Percentiles rank a stretch among this genome's conserved stretches.
Evolutionary conservation across 257 asterid genomes (phyloP).

Genomic region (Verbena officinalis): DNA sequence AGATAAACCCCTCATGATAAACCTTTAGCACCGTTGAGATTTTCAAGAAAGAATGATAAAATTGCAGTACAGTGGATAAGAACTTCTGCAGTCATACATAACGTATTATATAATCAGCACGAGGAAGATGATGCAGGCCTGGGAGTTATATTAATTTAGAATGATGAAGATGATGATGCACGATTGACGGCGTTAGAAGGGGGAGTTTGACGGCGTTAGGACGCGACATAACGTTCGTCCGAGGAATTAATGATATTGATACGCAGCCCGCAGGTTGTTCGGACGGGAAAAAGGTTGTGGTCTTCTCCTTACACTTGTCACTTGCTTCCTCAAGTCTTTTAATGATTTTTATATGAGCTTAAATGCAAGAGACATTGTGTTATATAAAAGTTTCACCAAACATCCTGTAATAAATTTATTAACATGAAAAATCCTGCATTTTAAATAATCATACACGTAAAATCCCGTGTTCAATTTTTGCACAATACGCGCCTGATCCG

Average conservation of each 20-base stretch:
- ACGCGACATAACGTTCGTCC: not conserved
- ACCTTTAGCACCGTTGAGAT: not conserved
- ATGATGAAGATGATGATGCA: not conserved
- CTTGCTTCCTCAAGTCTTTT: not conserved
- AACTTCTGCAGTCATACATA: too few relatives aligned
- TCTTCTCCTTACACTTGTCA: not conserved
- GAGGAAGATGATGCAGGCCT: not conserved
- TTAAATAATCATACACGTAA: too few relatives aligned
- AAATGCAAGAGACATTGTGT: too few relatives aligned
- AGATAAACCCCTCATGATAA: constrained; percentile 30
- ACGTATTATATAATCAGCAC: too few relatives aligned
- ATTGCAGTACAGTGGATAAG: not conserved
- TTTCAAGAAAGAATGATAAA: not conserved
- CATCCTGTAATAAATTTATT: too few relatives aligned
- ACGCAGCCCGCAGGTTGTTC: constrained; percentile 11
- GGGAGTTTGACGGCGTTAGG: constrained; percentile 15
- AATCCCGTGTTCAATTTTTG: too few relatives aligned
- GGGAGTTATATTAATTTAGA: not conserved
- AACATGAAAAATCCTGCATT: too few relatives aligned
- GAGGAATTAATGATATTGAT: too few relatives aligned
- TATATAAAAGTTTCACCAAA: too few relatives aligned
- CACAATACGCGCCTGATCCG: too few relatives aligned
- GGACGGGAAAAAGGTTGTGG: constrained; percentile 8
- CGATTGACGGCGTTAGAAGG: constrained; percentile 17
- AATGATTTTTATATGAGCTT: too few relatives aligned